Percentiles rank a stretch among this genome's conserved stretches.
These are phyloP conservation scores for Kalaharituber pfeilii DNA, from an alignment of 2,329 filamentous ascomycete species.

Conservation along the genomic window DNA sequence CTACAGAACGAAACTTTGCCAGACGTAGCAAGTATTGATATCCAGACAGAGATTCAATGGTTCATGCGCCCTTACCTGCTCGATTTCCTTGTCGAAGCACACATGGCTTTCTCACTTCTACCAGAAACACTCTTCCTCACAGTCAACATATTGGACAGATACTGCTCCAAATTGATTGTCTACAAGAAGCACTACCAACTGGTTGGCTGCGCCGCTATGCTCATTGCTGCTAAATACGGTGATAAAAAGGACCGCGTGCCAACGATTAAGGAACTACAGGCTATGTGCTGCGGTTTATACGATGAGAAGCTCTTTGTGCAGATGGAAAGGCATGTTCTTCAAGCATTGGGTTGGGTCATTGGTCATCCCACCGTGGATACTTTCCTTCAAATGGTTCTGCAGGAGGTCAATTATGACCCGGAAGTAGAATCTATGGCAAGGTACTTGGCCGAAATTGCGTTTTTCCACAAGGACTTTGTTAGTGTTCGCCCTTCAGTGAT, in stretches of 20 bases:
- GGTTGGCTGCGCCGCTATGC: slow-evolving; percentile 83
- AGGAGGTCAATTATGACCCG: slow-evolving; percentile 55
- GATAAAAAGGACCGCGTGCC: slow-evolving; percentile 98
- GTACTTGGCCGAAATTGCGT: slow-evolving; percentile 85
- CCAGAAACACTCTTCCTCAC: slow-evolving; percentile 92
- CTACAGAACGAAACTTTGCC: slow-evolving; percentile 60
- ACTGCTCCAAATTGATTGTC: slow-evolving; percentile 92
- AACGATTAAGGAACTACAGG: slow-evolving; percentile 89
- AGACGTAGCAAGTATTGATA: slow-evolving; percentile 94
- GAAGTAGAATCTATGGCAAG: slow-evolving; percentile 89
- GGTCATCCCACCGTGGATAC: slow-evolving; percentile 91
- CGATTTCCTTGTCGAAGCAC: slow-evolving; percentile 94
- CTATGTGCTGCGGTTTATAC: slow-evolving; percentile 97
- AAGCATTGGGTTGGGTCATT: slow-evolving; percentile 90
- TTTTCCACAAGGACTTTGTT: slow-evolving; percentile 95
- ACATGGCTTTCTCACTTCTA: slow-evolving; percentile 81
- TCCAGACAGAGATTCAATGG: slow-evolving; percentile 98
- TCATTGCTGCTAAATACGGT: slow-evolving; percentile 96
- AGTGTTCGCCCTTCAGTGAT: slow-evolving; percentile 81
- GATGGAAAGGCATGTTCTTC: slow-evolving; percentile 99
- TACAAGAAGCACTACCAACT: slow-evolving; percentile 99
- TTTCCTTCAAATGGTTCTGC: slow-evolving; percentile 73
- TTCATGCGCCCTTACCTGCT: slow-evolving; percentile 97
- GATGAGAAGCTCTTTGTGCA: slow-evolving; percentile 99
- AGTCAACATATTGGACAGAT: slow-evolving; percentile 88